Conservation (phyloP, 1,284 basidiomycete genomes). For the Ustilago loliicola region DNA sequence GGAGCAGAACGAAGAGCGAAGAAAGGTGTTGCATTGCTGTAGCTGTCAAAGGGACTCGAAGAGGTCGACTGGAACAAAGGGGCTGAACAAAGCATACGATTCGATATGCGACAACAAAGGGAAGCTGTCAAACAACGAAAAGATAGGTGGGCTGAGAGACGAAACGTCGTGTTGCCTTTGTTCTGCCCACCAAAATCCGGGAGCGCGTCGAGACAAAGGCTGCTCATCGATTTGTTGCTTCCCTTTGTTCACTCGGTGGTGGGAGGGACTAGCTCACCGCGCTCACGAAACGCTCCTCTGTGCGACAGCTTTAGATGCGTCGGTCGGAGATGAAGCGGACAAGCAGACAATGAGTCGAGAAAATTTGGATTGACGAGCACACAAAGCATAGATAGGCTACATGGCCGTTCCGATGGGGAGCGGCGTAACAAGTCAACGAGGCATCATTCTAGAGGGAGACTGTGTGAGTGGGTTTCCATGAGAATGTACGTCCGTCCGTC, state of each 20-base stretch:
- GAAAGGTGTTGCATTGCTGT: neutral
- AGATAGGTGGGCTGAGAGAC: neutral
- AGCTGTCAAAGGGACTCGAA: constrained; percentile 1
- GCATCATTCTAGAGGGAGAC: neutral
- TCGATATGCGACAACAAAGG: constrained; percentile 6
- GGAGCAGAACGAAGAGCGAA: neutral
- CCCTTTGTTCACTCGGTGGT: constrained; percentile 5
- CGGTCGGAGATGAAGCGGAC: neutral
- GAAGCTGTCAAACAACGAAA: constrained; percentile 2
- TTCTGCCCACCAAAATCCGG: neutral
- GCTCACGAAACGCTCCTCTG: neutral
- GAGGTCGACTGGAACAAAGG: constrained; percentile 6
- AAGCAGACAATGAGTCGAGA: neutral
- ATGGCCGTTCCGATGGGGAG: constrained; percentile 5
- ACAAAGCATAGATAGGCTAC: constrained; percentile 27
- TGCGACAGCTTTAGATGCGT: too few species aligned
- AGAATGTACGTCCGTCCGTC: too few species aligned
- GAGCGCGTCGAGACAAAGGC: neutral
- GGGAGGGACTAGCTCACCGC: neutral
- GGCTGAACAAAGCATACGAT: neutral
- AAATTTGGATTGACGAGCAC: constrained; percentile 5
- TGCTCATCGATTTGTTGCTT: neutral
- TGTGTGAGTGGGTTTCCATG: too few species aligned
- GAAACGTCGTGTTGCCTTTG: constrained; percentile 12
- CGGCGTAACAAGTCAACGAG: neutral